These are phyloP conservation scores for Geosmithia putterillii DNA, from an alignment of 2,329 filamentous ascomycete genomes.

Conservation along the genomic window DNA sequence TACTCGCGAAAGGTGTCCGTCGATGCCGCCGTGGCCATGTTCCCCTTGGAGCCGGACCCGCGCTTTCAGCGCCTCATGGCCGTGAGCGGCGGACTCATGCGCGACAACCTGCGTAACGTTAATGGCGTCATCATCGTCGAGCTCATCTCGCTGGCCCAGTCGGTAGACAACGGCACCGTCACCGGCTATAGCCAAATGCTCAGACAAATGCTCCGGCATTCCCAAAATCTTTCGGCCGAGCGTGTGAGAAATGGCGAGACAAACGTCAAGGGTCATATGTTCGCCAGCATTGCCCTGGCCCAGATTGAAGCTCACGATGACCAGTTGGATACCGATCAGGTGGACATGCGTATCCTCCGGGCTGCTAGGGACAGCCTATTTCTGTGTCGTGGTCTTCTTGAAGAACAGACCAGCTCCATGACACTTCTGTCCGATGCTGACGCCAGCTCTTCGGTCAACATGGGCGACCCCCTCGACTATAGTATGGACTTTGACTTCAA, in stretches of 20 bases:
- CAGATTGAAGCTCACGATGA: slow-evolving; percentile 22
- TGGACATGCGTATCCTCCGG: neutral
- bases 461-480: too few relatives aligned
- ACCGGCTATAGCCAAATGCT: slow-evolving; percentile 18
- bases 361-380: neutral
- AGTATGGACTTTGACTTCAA: too few relatives aligned
- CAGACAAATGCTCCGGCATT: slow-evolving; percentile 9
- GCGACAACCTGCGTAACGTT: slow-evolving; percentile 23
- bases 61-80: slow-evolving; percentile 22
- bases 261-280: slow-evolving; percentile 29
- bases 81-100: slow-evolving; percentile 26
- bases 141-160: slow-evolving; percentile 15
- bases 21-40: slow-evolving; percentile 25
- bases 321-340: neutral
- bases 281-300: slow-evolving; percentile 23
- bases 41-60: slow-evolving; percentile 21
- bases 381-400: neutral
- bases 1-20: slow-evolving; percentile 35
- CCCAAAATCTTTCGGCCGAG: slow-evolving; percentile 10
- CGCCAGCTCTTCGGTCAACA: too few relatives aligned
- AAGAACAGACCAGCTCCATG: neutral
- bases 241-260: slow-evolving; percentile 26
- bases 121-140: slow-evolving; percentile 19
- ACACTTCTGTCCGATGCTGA: too few relatives aligned
- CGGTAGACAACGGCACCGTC: slow-evolving; percentile 13